phyloP scores from a whole-genome alignment of 2,329 filamentous ascomycete genomes.

The Apiospora phragmitis region DNA sequence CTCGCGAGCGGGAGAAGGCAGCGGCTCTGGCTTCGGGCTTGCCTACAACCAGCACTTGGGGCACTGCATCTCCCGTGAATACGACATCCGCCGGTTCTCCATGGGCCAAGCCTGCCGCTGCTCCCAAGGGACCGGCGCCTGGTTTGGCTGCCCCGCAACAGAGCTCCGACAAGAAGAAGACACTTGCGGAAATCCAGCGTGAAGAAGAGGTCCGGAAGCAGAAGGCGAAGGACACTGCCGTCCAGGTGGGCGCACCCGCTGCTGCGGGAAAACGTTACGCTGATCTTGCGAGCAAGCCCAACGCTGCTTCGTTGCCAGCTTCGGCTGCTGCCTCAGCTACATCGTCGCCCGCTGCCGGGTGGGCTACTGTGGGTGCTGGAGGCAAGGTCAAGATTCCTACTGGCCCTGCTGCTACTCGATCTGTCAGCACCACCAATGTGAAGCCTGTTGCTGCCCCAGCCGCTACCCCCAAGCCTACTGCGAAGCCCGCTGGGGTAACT shows the following conservation, averaged over 20 bases:
- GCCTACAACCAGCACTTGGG: constrained; percentile 88
- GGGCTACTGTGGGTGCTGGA: constrained; percentile 93
- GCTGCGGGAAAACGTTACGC: constrained; percentile 83
- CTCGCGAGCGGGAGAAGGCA: constrained; percentile 61
- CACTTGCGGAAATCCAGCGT: constrained; percentile 91
- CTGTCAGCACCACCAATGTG: constrained; percentile 42
- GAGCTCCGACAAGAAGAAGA: constrained; percentile 69
- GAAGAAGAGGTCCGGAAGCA: constrained; percentile 92
- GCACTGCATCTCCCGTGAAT: constrained; percentile 70
- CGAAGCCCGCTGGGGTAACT: constrained; percentile 43
- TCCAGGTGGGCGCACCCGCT: constrained; percentile 48
- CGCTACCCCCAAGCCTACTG: constrained; percentile 51
- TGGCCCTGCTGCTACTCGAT: constrained; percentile 51
- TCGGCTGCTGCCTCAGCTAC: constrained; percentile 39
- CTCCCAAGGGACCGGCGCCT: constrained; percentile 39
- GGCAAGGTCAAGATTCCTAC: constrained; percentile 84
- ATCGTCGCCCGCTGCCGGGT: constrained; percentile 60
- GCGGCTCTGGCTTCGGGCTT: constrained; percentile 71
- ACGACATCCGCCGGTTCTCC: constrained; percentile 54
- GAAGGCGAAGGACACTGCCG: constrained; percentile 57
- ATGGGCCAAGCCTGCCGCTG: constrained; percentile 65
- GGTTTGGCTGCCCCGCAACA: constrained; percentile 33
- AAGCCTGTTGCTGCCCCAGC: constrained; percentile 32
- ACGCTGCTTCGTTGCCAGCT: constrained; percentile 37
- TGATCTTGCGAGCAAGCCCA: constrained; percentile 82